Evolutionary conservation across 306 rosid species (phyloP).

Genomic region (Dicorynia guianensis): DNA sequence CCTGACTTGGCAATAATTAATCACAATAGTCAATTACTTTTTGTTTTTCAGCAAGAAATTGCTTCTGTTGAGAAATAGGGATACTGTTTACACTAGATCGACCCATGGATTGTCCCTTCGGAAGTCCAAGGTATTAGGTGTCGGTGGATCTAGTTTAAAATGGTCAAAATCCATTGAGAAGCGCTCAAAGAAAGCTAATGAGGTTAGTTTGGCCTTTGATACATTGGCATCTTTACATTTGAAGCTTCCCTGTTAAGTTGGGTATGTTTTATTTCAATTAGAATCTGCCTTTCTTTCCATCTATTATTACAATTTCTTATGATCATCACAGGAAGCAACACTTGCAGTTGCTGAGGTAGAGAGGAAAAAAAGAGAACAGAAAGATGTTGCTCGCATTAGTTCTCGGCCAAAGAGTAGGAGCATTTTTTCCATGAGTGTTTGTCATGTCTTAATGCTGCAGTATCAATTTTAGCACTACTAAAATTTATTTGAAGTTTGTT

Average conservation of each 20-base stretch:
- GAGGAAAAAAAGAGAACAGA: conserved; percentile 84
- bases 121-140: conserved; percentile 91
- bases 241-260: conserved; percentile 13
- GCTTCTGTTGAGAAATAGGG: conserved; percentile 84
- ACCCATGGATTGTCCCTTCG: conserved; percentile 86
- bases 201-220: conserved; percentile 70
- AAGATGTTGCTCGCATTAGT: conserved; percentile 52
- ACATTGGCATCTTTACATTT: conserved; percentile 6
- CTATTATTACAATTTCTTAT: conserved; percentile 35
- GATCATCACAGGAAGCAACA: conserved; percentile 81
- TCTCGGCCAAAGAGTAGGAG: conserved; percentile 64
- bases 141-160: conserved; percentile 94
- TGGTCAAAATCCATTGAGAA: conserved; percentile 98
- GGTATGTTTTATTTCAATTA: conserved; percentile 31
- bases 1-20: conserved; percentile 40
- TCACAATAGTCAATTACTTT: conserved; percentile 32
- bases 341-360: conserved; percentile 95
- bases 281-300: conserved; percentile 21
- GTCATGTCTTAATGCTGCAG: conserved; percentile 37
- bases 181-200: conserved; percentile 85
- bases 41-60: conserved; percentile 74
- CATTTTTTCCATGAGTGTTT: conserved; percentile 62
- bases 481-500: conserved; percentile 10
- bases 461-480: conserved; percentile 6
- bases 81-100: conserved; percentile 87